phyloP scores from a whole-genome alignment of 2,329 filamentous ascomycete species.

The Neurospora sp. region DNA sequence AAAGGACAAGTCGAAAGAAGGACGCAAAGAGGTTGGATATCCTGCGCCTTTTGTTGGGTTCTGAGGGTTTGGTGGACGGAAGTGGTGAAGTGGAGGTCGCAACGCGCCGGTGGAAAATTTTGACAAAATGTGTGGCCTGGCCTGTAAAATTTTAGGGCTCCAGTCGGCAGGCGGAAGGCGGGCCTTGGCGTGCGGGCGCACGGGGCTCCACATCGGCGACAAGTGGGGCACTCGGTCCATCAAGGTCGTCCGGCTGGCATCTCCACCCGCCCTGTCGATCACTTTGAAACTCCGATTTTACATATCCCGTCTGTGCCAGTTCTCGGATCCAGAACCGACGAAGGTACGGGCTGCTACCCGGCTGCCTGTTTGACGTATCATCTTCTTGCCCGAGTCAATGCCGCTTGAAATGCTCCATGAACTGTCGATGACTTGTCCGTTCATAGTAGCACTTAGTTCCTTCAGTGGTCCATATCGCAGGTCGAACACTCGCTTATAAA shows the following conservation, averaged over 20 bases:
- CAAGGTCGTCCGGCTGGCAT: background rate
- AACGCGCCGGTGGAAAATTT: constrained; percentile 1
- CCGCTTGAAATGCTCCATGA: too few species aligned
- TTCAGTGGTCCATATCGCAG: background rate
- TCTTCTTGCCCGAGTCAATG: too few species aligned
- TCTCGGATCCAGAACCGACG: background rate
- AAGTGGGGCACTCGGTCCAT: background rate
- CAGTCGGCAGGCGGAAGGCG: background rate
- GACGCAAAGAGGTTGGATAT: constrained; percentile 63
- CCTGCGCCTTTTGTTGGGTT: constrained; percentile 55
- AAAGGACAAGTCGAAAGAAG: constrained; percentile 17
- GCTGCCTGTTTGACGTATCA: background rate
- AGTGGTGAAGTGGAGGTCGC: background rate
- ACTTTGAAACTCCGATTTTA: background rate
- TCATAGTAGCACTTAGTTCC: too few species aligned
- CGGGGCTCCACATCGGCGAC: background rate
- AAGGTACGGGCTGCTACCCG: background rate
- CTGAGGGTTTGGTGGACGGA: constrained; percentile 7
- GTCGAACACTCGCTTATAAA: background rate
- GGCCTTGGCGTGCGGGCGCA: background rate
- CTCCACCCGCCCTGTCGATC: background rate
- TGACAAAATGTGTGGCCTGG: constrained; percentile 4
- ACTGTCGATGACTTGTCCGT: too few species aligned
- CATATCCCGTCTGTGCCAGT: background rate
- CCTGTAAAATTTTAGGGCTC: constrained; percentile 7